Evolutionary conservation across 306 rosid species (phyloP), one percentile per base, ranked within the genome.

Genomic region (Trifolium dubium): DNA sequence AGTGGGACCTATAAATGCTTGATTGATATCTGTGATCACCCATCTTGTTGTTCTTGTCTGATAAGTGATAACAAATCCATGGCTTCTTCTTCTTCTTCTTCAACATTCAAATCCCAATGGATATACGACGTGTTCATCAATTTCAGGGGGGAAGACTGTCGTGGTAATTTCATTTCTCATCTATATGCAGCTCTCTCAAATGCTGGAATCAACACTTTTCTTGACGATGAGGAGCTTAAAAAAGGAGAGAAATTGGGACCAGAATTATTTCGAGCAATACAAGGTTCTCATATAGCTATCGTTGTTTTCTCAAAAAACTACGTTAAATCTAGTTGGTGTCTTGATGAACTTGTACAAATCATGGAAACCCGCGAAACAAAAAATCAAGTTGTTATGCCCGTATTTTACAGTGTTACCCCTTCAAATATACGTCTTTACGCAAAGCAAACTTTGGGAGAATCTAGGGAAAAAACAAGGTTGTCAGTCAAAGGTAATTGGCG

Each of bases 101-200:
- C 32, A 30, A 44, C 29, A 12, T 67, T 61, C 7, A 31, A 32
- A 9, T 34, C 9, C 0, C 15, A 74, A 37, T 64, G 79, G 79
- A 40, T 53, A 9, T 39, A 65, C 73, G 23, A 23, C 23, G 23
- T 23, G 23, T 23, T 23, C 1, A 23, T 23, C 23, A 23, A 1
- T 23, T 23, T 64, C 72, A 19, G 79, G 32, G 73, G 73, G 1
- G 12, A 8, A 37, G 79, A 64, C 32, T 40, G 35, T 54, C 58
- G 79, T 0, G 0, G 0, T 0, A 8, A 7, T 0, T 28, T 65
- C 2, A n/a, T 15, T 34, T 39, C 56, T 9, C 72, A 64, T 34
- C 53, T 75, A 1, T 5, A 65, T 1, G 8, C 10, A 0, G 34
- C 56, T 12, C 66, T 75, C 29, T 1, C 46, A 28, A 37, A 40